Evolutionary conservation across 805 yeast genomes (phyloP).

Genomic region (Tetrapisispora namnaoensis): DNA sequence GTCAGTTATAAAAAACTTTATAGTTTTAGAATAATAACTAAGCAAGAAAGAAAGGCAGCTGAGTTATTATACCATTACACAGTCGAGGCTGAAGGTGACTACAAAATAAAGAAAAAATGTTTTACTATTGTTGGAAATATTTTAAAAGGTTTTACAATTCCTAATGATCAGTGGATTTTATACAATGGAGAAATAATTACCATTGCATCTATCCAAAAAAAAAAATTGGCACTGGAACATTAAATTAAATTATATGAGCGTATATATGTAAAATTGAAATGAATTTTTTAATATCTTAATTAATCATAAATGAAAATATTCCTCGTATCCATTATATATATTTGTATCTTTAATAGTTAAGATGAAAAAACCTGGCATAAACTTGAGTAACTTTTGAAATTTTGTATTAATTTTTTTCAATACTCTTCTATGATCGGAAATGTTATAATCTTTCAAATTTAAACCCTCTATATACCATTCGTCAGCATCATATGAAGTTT

Average conservation of each 20-base stretch:
- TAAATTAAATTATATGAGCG: conserved; percentile 2
- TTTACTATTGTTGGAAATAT: conserved; percentile 21
- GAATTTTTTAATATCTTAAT: background rate
- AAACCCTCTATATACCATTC: conserved; percentile 1
- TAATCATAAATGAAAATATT: background rate
- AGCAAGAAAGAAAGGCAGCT: conserved; percentile 25
- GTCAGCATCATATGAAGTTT: background rate
- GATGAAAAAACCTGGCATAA: background rate
- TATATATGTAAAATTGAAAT: background rate
- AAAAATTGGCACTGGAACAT: conserved; percentile 1
- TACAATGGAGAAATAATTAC: conserved; percentile 22
- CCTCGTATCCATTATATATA: conserved; percentile 1
- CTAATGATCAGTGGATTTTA: conserved; percentile 25
- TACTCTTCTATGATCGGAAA: background rate
- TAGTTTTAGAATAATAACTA: conserved; percentile 22
- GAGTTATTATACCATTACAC: conserved; percentile 20
- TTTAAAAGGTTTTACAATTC: conserved; percentile 17
- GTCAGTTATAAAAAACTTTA: conserved; percentile 15
- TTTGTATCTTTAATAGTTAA: background rate
- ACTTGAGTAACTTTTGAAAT: background rate
- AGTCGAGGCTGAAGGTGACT: conserved; percentile 5
- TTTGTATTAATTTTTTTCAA: background rate
- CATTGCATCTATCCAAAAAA: conserved; percentile 19
- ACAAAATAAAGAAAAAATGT: conserved; percentile 12
- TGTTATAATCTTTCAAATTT: background rate